Evolutionary conservation across 176 grass and related monocot genomes (phyloP), one percentile per base, ranked within the genome.

Genomic region (Hyparrhenia diplandra): DNA sequence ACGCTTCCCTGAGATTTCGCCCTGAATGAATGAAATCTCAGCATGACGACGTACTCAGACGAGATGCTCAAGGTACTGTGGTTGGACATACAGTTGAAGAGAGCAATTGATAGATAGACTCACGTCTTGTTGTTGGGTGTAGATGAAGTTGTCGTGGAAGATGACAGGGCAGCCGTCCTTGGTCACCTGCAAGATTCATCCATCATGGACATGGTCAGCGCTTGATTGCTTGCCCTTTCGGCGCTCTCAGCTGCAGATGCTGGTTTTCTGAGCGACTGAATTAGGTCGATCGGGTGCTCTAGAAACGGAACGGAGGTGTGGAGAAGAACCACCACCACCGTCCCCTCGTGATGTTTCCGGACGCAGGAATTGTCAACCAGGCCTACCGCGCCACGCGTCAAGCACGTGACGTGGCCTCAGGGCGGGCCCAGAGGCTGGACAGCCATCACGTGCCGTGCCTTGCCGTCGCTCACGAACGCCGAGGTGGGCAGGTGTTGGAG

Each of bases 141-240:
- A 77, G 64, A 94, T 87, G 43, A 92, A 85, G 29, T 91, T 77
- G 52, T 98, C 95, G 37, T 98, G 95, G 90, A 98, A 98, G 82
- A 98, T 84, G 45, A 98, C 60, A 12, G 92, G 84, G 67, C 69
- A 87, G 3, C 71, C 92, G 61, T 98, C 95, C 27, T 72, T 94
- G 2, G 92, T 98, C 49, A 94, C 95, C 95, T 98, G 73, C 67
- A 88, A 24, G 68, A 69, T 29, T 23, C 39, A 11, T 41, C 29
- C 76, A 32, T 5, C n/a, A n/a, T n/a, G n/a, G n/a, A n/a, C n/a
- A n/a, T n/a, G n/a, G n/a, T n/a, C n/a, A 60, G 54, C 4, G 55
- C 17, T 46, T 41, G 43, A 13, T 43, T 13, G 40, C 40, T 43
- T 46, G 43, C 13, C 5, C n/a, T n/a, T n/a, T n/a, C n/a, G n/a